A percentile compares a stretch with the other conserved stretches of the same genome.
Evolutionary conservation across 2,329 filamentous ascomycete species (phyloP).

Genomic region (Xylaria sp.): DNA sequence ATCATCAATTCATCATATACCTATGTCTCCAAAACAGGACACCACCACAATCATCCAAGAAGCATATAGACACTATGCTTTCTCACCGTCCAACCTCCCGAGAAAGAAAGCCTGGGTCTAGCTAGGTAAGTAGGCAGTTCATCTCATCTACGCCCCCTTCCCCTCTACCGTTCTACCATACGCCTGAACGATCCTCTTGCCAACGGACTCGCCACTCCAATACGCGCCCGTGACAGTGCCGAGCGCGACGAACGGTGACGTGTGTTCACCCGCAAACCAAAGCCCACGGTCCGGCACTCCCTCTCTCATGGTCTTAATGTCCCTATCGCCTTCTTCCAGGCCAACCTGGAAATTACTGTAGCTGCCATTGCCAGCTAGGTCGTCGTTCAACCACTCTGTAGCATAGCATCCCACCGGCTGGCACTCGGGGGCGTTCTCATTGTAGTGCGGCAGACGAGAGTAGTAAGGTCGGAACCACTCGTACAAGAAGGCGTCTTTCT

Average conservation of each 20-base stretch:
- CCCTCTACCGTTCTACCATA: slow-evolving; percentile 62
- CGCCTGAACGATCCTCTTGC: slow-evolving; percentile 67
- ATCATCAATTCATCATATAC: neutral
- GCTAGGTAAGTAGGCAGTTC: slow-evolving; percentile 8
- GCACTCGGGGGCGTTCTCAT: slow-evolving; percentile 64
- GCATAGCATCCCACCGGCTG: slow-evolving; percentile 72
- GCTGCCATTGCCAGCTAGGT: slow-evolving; percentile 82
- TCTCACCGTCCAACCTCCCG: neutral
- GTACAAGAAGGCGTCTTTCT: slow-evolving; percentile 67
- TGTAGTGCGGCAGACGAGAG: slow-evolving; percentile 77
- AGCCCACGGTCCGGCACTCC: slow-evolving; percentile 74
- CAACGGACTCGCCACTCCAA: slow-evolving; percentile 88
- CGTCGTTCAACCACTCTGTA: slow-evolving; percentile 82
- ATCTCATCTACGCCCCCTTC: slow-evolving; percentile 34
- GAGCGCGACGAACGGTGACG: slow-evolving; percentile 86
- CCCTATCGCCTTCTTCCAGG: slow-evolving; percentile 73
- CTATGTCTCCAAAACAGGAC: neutral
- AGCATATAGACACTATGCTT: neutral
- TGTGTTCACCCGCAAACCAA: slow-evolving; percentile 93
- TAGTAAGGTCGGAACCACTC: slow-evolving; percentile 82
- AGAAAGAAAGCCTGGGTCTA: slow-evolving; percentile 6
- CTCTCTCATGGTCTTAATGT: slow-evolving; percentile 73
- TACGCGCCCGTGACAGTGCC: slow-evolving; percentile 92
- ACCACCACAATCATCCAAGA: neutral
- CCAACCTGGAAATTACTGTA: slow-evolving; percentile 89